These are phyloP conservation scores for Ophiocordyceps camponoti-rufipedis DNA, from an alignment of 2,329 filamentous ascomycete species.

Conservation along the genomic window DNA sequence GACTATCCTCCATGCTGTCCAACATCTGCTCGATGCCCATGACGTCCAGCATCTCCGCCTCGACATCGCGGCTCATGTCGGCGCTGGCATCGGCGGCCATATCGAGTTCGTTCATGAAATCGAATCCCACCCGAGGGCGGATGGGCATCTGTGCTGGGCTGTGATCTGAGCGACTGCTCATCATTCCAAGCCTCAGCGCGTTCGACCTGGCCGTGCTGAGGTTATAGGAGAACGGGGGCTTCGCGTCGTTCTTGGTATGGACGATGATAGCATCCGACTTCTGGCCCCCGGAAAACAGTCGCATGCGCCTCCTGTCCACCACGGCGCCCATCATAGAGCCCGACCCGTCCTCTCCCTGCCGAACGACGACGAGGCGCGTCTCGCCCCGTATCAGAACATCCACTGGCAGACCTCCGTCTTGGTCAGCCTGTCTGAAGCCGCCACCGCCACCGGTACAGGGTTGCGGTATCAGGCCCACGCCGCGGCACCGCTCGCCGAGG, in stretches of 20 bases:
- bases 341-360: conserved; percentile 30
- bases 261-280: conserved; percentile 35
- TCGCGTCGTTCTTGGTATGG: conserved; percentile 23
- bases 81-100: conserved; percentile 33
- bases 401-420: conserved; percentile 25
- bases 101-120: conserved; percentile 31
- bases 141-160: conserved; percentile 8
- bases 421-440: conserved; percentile 5
- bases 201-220: conserved; percentile 26
- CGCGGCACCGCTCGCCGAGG: conserved; percentile 37
- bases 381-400: conserved; percentile 38
- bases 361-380: conserved; percentile 33
- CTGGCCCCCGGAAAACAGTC: conserved; percentile 19
- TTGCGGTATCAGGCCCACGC: conserved; percentile 26
- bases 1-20: conserved; percentile 32
- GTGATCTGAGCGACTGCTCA: conserved; percentile 9
- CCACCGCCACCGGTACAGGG: conserved; percentile 4
- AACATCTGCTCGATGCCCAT: conserved; percentile 46
- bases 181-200: conserved; percentile 14
- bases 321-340: conserved; percentile 23
- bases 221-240: conserved; percentile 27
- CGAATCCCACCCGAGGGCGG: conserved; percentile 21
- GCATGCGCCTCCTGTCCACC: conserved; percentile 13
- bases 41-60: conserved; percentile 44
- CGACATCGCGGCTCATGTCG: conserved; percentile 33